Conservation (phyloP, 1,284 basidiomycete species). For the Neonothopanus nambi region DNA sequence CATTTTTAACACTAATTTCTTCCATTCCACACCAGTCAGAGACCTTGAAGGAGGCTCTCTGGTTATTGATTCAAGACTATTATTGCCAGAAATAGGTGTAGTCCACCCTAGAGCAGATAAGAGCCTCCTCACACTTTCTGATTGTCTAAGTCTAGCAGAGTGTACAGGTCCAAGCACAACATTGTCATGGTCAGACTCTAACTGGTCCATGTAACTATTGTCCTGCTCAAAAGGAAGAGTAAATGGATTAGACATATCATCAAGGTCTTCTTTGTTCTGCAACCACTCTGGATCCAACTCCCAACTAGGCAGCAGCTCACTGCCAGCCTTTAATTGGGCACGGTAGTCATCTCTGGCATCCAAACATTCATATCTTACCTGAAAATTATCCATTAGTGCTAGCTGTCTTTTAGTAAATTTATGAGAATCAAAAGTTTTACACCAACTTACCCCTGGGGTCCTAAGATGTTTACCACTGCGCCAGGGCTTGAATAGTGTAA, state of each 20-base stretch:
- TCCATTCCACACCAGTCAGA: too few relatives aligned
- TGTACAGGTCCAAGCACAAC: constrained; percentile 26
- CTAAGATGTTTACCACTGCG: constrained; percentile 17
- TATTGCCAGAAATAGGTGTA: too few relatives aligned
- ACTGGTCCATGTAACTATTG: too few relatives aligned
- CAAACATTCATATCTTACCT: not conserved
- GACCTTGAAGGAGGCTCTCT: too few relatives aligned
- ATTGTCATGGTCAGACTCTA: too few relatives aligned
- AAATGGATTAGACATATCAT: not conserved
- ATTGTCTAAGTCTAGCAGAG: too few relatives aligned
- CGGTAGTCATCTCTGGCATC: constrained; percentile 2
- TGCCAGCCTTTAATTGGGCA: not conserved
- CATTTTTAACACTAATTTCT: constrained; percentile 17
- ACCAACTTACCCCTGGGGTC: not conserved
- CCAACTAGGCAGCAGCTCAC: not conserved
- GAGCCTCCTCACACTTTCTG: too few relatives aligned
- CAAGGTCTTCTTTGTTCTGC: not conserved
- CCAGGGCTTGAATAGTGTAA: constrained; percentile 20
- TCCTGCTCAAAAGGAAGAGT: not conserved
- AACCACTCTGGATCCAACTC: not conserved
- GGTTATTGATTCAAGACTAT: too few relatives aligned
- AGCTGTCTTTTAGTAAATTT: not conserved
- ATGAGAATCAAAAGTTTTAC: too few relatives aligned
- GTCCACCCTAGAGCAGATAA: too few relatives aligned
- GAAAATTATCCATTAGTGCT: not conserved